Base-by-base conservation (phyloP, 2,329 filamentous ascomycete species). In the Leptosphaerulina australis region DNA sequence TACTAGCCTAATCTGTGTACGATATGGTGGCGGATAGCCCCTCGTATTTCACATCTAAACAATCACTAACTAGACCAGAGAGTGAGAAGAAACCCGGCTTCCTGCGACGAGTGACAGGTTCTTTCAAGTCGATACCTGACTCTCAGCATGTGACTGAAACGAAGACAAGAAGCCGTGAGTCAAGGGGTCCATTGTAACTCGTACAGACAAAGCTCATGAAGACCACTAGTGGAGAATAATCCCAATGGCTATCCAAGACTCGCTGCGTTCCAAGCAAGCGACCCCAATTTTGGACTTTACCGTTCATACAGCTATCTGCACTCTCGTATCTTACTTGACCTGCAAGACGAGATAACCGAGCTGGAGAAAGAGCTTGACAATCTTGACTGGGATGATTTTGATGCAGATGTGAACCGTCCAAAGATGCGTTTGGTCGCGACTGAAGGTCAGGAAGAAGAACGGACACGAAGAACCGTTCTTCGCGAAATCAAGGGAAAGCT, bases 251-350 rank as follows among this genome's bases (percentile, higher is more conserved):
- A 71, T 41, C 69, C 73, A 3, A 57, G 63, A 1, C 63, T 76
- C 0, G 73, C 74, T 3, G 66, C 69, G 0, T 76, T 77, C 43
- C 69, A 74, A 34, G 61, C 71, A 1, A 72, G 68, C 37, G 74
- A 77, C 30, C 52, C 64, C 8, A 74, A 74, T 39, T 76, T 76
- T 44, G 60, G 70, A 2, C 59, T 75, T 3, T 77, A 76, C 50
- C 64, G 74, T 4, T 67, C 66, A 3, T 77, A 76, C 43, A 59
- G 57, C 30, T 74, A 74, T 44, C 56, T 76, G 1, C 74, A 77
- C 38, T 64, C 68, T 5, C 71, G 74, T 3, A 50, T 76, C 2
- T 53, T 76, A 1, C 65, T 74, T 1, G 65, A 71, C 18, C 38
- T 74, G 5, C 74, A 77, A 53, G 67, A 70, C 34, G 68, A 76